phyloP scores from a whole-genome alignment of 1,139 yeast genomes.

The Hemisphaericaspora subhashii region DNA sequence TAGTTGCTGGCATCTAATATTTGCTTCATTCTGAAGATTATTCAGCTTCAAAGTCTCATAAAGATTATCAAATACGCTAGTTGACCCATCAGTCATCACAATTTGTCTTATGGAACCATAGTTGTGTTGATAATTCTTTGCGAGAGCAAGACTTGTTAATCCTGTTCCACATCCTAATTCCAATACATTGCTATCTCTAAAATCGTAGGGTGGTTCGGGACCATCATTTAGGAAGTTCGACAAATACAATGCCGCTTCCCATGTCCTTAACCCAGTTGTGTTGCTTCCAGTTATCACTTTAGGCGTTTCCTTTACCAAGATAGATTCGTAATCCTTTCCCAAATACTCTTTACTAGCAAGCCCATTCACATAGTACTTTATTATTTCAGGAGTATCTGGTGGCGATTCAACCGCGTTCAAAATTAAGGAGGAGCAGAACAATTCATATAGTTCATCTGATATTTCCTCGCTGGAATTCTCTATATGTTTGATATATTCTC shows the following conservation, averaged over 20 bases:
- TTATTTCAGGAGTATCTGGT: slow-evolving; percentile 48
- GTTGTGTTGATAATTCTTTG: slow-evolving; percentile 23
- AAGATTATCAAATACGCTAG: slow-evolving; percentile 55
- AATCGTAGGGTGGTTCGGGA: slow-evolving; percentile 9
- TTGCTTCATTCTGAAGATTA: slow-evolving; percentile 13
- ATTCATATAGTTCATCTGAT: slow-evolving; percentile 52
- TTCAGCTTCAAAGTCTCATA: slow-evolving; percentile 49
- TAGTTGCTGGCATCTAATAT: slow-evolving; percentile 29
- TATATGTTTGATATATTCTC: slow-evolving; percentile 35
- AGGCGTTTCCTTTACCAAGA: slow-evolving; percentile 61
- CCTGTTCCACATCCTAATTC: slow-evolving; percentile 95
- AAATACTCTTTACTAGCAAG: slow-evolving; percentile 9
- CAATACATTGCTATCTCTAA: slow-evolving; percentile 34
- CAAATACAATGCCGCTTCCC: slow-evolving; percentile 89
- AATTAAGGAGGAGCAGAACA: slow-evolving; percentile 39
- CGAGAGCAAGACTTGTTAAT: slow-evolving; percentile 62
- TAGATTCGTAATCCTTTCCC: slow-evolving; percentile 19
- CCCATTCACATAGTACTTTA: slow-evolving; percentile 45
- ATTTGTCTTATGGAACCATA: slow-evolving; percentile 27
- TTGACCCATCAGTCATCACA: slow-evolving; percentile 77
- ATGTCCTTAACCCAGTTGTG: slow-evolving; percentile 86
- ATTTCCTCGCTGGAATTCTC: slow-evolving; percentile 32
- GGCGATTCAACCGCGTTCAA: slow-evolving; percentile 37
- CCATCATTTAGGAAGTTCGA: slow-evolving; percentile 42
- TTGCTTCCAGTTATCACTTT: slow-evolving; percentile 67